These are phyloP conservation scores for Pelargonium australe DNA, from an alignment of 441 rosid genomes.

Conservation along the genomic window DNA sequence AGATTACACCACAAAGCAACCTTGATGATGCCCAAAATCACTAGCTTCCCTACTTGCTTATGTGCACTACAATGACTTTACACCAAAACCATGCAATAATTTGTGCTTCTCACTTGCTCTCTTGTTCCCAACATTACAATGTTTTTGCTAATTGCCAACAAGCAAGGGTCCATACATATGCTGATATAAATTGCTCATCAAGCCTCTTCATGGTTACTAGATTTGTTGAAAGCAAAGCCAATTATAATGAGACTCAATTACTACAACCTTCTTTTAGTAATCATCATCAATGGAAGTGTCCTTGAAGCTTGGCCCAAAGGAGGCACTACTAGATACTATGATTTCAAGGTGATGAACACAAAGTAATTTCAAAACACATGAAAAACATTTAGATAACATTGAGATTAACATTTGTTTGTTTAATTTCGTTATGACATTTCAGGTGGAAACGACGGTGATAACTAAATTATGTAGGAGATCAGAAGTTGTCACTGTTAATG, in stretches of 20 bases:
- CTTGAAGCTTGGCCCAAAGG: conserved; percentile 11
- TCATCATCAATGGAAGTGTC: conserved; percentile 9
- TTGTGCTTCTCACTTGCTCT: not conserved
- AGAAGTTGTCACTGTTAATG: conserved; percentile 19
- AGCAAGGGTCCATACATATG: not conserved
- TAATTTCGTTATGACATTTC: not conserved
- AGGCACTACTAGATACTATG: conserved; percentile 2
- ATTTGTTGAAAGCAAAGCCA: not conserved
- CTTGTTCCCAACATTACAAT: not conserved
- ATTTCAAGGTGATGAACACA: conserved; percentile 9
- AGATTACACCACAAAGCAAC: not conserved
- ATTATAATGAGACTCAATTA: too few relatives aligned
- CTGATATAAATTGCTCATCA: not conserved
- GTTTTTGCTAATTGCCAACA: not conserved
- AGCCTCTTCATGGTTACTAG: not conserved
- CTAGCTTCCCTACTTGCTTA: not conserved
- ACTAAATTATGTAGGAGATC: conserved; percentile 16
- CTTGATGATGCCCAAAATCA: not conserved
- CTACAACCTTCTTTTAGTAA: not conserved
- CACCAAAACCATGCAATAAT: conserved; percentile 4
- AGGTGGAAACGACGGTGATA: conserved; percentile 17
- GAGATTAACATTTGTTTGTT: not conserved
- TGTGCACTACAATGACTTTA: conserved; percentile 6
- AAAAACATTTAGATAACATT: not conserved
- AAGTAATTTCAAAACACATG: not conserved